These are phyloP conservation scores for Hydnomerulius pinastri DNA, from an alignment of 768 basidiomycete genomes.

Conservation along the genomic window DNA sequence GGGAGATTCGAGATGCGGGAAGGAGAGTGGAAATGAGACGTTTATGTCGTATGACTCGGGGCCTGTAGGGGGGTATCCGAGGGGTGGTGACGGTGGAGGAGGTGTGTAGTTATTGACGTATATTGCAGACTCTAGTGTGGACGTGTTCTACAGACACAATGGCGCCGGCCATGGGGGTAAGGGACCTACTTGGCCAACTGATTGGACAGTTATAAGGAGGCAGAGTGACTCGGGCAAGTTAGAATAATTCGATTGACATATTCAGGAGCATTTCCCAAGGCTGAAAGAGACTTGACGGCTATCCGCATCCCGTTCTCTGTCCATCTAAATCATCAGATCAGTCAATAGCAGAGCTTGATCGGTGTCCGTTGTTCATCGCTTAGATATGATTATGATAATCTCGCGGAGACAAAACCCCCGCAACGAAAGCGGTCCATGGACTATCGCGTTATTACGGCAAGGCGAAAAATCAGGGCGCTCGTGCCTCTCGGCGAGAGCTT, in stretches of 20 bases:
- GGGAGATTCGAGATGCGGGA: conserved; percentile 32
- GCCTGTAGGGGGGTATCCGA: conserved; percentile 2
- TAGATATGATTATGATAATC: background rate
- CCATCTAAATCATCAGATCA: too few relatives aligned
- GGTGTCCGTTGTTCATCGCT: background rate
- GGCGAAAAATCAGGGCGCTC: background rate
- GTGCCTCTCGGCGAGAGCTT: background rate
- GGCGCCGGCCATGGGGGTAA: conserved; percentile 10
- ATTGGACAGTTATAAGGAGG: too few relatives aligned
- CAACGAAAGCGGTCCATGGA: background rate
- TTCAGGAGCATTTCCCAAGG: too few relatives aligned
- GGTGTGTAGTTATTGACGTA: conserved; percentile 3
- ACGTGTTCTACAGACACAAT: too few relatives aligned
- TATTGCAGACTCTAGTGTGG: too few relatives aligned
- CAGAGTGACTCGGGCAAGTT: too few relatives aligned
- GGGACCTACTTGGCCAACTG: too few relatives aligned
- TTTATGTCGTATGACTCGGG: conserved; percentile 41
- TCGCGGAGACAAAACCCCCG: background rate
- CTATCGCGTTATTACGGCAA: background rate
- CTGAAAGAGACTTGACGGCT: too few relatives aligned
- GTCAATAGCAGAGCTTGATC: too few relatives aligned
- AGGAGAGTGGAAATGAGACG: conserved; percentile 36
- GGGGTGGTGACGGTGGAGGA: background rate
- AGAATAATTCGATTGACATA: too few relatives aligned
- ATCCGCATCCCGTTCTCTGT: too few relatives aligned